Evolutionary conservation across 352 stramenopile genomes (phyloP), one percentile per base, ranked within the genome.

Genomic region (Detonula confervacea): DNA sequence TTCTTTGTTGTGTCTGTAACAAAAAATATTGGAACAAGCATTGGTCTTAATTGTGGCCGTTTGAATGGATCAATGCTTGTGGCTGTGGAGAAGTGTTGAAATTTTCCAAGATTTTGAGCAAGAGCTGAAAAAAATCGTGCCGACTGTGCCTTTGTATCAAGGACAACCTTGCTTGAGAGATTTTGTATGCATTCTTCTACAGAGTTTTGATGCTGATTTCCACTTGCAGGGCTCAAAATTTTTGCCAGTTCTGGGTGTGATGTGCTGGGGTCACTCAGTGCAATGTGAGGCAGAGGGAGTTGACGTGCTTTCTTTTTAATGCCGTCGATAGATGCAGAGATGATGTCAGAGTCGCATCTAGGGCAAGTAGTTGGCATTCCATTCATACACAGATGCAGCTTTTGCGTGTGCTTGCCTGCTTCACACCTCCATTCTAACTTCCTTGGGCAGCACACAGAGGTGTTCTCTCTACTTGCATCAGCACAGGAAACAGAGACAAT

Each of bases 111-210:
- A 42, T 24, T 52, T 18, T 70, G 39, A 35, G 68, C 68, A 11
- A 77, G 49, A 57, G 68, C 30, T 33, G 56, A 62, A 63, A 57
- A 77, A 57, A 77, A 77, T 63, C 57, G 61, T 30, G n/a, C 7
- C 33, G 16, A 57, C 63, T 77, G 68, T 55, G 18, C 46, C 16
- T 70, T 33, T 22, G 8, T 9, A 8, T 63, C 30, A 55, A 77
- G 59, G 42, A 22, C 18, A 47, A 64, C 6, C 18, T 63, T 77
- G 44, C 24, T 47, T 33, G 7, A 11, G 1, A 77, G 7, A 22
- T 59, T 70, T 25, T 56, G 27, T 7, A 77, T 22, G 63, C 44
- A 64, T 64, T 64, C 14, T 49, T 64, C 56, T 16, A 64, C 56
- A 49, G 8, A 22, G n/a, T 1, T 27, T 6, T 25, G 20, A 25